These are phyloP conservation scores for Neonectria hederae DNA, from an alignment of 2,329 filamentous ascomycete species.

Conservation along the genomic window DNA sequence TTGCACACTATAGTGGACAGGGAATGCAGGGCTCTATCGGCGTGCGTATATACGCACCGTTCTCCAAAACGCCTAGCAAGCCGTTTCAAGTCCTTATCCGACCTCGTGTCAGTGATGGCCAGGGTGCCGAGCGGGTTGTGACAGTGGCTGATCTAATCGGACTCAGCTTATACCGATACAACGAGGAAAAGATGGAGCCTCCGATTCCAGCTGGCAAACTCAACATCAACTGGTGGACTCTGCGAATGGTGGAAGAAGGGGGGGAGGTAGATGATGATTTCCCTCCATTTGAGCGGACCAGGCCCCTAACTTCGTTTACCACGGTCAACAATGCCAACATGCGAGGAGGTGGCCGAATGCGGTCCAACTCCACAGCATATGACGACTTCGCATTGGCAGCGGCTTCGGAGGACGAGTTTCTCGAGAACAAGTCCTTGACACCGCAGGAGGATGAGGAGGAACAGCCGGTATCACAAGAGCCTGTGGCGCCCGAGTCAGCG, in stretches of 20 bases:
- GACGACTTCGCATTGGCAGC: conserved; percentile 85
- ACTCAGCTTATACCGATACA: conserved; percentile 79
- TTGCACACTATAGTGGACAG: conserved; percentile 79
- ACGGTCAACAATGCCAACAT: conserved; percentile 85
- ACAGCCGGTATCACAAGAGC: conserved; percentile 42
- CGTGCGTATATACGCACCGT: conserved; percentile 80
- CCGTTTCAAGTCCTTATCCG: conserved; percentile 78
- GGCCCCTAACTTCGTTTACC: conserved; percentile 79
- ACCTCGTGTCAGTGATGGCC: conserved; percentile 73
- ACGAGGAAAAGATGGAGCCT: conserved; percentile 79
- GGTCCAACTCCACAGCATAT: conserved; percentile 79
- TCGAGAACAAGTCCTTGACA: conserved; percentile 74
- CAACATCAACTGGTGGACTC: conserved; percentile 83
- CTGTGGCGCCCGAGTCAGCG: conserved; percentile 45
- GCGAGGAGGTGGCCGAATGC: conserved; percentile 64
- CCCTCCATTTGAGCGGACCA: conserved; percentile 78
- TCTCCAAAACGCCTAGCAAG: conserved; percentile 70
- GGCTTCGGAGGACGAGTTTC: conserved; percentile 73
- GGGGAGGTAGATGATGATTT: conserved; percentile 89
- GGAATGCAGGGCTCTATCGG: conserved; percentile 80
- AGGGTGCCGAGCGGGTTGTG: conserved; percentile 68
- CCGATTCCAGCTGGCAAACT: conserved; percentile 70
- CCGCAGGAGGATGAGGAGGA: conserved; percentile 69
- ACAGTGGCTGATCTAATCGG: conserved; percentile 85
- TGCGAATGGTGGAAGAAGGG: conserved; percentile 85